A percentile compares a stretch with the other conserved stretches of the same genome.
These are phyloP conservation scores for Hypericum perforatum DNA, from an alignment of 345 rosid genomes.

Conservation along the genomic window DNA sequence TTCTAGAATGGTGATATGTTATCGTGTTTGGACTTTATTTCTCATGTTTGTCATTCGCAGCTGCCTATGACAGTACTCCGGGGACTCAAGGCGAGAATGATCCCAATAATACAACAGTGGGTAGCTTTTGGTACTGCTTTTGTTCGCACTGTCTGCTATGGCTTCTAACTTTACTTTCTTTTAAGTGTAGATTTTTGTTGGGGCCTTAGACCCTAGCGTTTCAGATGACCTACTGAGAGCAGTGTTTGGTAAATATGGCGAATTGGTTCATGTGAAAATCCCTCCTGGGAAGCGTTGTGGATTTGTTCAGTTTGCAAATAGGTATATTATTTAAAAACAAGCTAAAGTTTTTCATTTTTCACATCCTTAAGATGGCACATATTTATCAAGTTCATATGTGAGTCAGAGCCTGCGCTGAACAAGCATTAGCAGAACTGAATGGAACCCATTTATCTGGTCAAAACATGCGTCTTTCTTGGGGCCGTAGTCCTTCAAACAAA, in stretches of 20 bases:
- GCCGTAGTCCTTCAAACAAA: constrained; percentile 90
- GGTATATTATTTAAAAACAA: constrained; percentile 27
- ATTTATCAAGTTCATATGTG: constrained; percentile 6
- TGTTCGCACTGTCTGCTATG: constrained; percentile 3
- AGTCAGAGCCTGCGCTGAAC: constrained; percentile 66
- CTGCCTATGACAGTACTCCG: constrained; percentile 54
- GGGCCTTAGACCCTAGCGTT: constrained; percentile 82
- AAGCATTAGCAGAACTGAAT: constrained; percentile 60
- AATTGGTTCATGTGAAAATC: constrained; percentile 86
- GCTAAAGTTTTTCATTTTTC: not conserved
- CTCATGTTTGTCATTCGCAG: constrained; percentile 51
- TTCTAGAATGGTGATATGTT: not conserved
- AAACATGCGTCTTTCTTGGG: constrained; percentile 90
- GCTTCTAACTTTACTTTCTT: constrained; percentile 15
- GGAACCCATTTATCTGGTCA: constrained; percentile 86
- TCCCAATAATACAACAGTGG: constrained; percentile 91
- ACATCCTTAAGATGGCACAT: not conserved
- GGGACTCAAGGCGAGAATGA: constrained; percentile 80
- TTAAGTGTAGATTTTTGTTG: constrained; percentile 68
- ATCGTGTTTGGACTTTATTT: constrained; percentile 9
- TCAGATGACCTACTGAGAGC: constrained; percentile 71
- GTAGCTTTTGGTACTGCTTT: constrained; percentile 30
- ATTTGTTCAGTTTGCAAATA: constrained; percentile 84
- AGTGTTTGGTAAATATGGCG: constrained; percentile 79
- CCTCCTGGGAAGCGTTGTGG: constrained; percentile 95